Evolutionary conservation across 2,329 filamentous ascomycete species (phyloP), one percentile per base, ranked within the genome.

Genomic region (Mycocentrospora acerina): DNA sequence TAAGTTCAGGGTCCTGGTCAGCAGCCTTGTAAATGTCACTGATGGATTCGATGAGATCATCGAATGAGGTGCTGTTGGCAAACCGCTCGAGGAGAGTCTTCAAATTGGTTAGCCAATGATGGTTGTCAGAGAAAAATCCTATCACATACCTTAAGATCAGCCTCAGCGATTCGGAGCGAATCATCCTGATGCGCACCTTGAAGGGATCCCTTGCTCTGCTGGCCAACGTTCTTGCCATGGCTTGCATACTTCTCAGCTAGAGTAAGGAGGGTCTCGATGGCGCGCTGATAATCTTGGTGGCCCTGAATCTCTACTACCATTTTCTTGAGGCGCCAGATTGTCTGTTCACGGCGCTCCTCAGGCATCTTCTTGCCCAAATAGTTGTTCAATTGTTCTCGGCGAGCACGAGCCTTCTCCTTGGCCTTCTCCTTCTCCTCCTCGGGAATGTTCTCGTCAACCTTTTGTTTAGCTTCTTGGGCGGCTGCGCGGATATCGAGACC

Each of bases 231-330:
- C 63, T 79, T 85, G 37, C 83, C 80, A 59, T 96, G 90, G 32
- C 81, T 79, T 44, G 81, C 82, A 59, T 98, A 98, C 53, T 84
- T 81, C 71, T 95, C 90, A 6, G 89, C 90, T 32, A 98, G 76
- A 28, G 81, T 76, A 19, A 98, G 78, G 5, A 98, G 75, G 3
- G 91, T 94, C 57, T 90, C 82, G 48, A 98, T 85, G n/a, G 93
- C 93, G 67, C 86, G 80, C 55, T 90, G 83, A 69, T 97, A 98
- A 59, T 98, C 91, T 42, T 88, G 81, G 62, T 97, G 93, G 40
- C 91, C 88, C 72, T 98, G 93, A 57, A 95, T 90, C 71, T 98
- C 93, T 30, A 96, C 83, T 26, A 98, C 74, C 86, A 97, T 95
- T 81, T 97, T 97, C 82, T 91, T 98, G 53, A 98, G 72, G 25